phyloP scores from a whole-genome alignment of 2,329 filamentous ascomycete genomes.

The Pseudogymnoascus sp. region DNA sequence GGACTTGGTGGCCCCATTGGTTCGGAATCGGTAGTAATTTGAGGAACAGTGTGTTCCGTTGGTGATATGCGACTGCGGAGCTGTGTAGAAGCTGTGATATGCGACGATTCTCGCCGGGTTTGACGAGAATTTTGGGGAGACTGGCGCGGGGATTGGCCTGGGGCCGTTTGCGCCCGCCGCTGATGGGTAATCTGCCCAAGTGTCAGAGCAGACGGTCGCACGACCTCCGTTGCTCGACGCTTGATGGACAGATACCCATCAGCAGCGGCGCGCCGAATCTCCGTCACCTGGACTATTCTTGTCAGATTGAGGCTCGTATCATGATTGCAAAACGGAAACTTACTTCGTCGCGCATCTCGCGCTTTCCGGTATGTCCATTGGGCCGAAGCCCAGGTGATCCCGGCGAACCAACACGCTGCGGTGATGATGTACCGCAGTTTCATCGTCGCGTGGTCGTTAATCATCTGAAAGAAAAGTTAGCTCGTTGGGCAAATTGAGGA shows the following conservation, averaged over 20 bases:
- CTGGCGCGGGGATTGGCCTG: background rate
- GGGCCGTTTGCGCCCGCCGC: background rate
- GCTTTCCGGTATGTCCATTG: background rate
- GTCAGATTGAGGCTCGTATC: background rate
- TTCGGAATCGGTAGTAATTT: background rate
- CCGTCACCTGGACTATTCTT: background rate
- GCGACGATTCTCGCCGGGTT: background rate
- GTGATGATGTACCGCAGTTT: background rate
- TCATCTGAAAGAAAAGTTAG: constrained; percentile 4
- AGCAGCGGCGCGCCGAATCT: background rate
- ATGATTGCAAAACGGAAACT: background rate
- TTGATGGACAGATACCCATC: constrained; percentile 1
- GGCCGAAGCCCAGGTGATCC: background rate
- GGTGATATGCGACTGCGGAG: background rate
- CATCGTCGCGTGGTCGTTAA: background rate
- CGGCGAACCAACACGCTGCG: background rate
- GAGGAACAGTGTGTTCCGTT: background rate
- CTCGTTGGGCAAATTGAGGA: background rate
- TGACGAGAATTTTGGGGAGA: background rate
- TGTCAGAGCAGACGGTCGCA: constrained; percentile 3
- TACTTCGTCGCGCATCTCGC: background rate
- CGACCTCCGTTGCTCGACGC: background rate
- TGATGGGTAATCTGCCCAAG: background rate
- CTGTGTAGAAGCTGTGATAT: background rate
- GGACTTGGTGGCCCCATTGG: background rate